Percentiles rank a stretch among this genome's conserved stretches.
These are phyloP conservation scores for Agmasoma carcini DNA, from an alignment of 371 early-diverging fungal species.

Conservation along the genomic window DNA sequence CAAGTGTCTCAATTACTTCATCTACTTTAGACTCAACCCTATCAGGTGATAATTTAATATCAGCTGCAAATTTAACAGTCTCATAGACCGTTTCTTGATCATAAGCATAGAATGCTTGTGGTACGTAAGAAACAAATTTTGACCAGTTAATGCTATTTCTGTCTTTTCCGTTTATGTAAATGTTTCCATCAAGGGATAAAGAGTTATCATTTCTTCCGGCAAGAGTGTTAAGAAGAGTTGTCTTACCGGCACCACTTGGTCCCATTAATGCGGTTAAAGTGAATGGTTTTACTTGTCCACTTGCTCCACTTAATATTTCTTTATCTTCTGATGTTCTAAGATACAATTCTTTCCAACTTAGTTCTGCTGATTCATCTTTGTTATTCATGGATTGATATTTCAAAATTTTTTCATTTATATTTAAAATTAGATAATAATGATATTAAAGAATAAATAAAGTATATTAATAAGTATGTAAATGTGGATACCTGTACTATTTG, in stretches of 20 bases:
- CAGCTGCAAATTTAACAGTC: constrained; percentile 31
- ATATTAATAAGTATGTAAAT: no score
- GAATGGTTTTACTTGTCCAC: constrained; percentile 56
- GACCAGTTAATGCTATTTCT: constrained; percentile 47
- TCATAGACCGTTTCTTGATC: constrained; percentile 50
- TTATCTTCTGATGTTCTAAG: constrained; percentile 15
- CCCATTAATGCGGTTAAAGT: constrained; percentile 63
- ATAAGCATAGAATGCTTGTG: constrained; percentile 55
- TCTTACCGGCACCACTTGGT: constrained; percentile 69
- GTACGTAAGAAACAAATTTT: constrained; percentile 55
- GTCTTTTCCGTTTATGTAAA: constrained; percentile 63
- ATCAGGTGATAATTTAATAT: constrained; percentile 55
- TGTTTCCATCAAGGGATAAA: constrained; percentile 60
- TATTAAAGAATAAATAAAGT: no score
- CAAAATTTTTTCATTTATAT: background rate
- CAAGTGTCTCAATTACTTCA: constrained; percentile 45
- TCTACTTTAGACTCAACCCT: constrained; percentile 35
- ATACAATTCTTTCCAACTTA: constrained; percentile 23
- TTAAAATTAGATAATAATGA: no score
- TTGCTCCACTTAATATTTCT: constrained; percentile 52
- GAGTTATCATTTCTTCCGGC: constrained; percentile 64
- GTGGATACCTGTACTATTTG: no score
- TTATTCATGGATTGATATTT: background rate
- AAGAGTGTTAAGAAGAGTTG: constrained; percentile 66
- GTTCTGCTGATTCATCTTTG: constrained; percentile 1